These are phyloP conservation scores for Cerrena zonata DNA, from an alignment of 1,284 basidiomycete species.

Conservation along the genomic window DNA sequence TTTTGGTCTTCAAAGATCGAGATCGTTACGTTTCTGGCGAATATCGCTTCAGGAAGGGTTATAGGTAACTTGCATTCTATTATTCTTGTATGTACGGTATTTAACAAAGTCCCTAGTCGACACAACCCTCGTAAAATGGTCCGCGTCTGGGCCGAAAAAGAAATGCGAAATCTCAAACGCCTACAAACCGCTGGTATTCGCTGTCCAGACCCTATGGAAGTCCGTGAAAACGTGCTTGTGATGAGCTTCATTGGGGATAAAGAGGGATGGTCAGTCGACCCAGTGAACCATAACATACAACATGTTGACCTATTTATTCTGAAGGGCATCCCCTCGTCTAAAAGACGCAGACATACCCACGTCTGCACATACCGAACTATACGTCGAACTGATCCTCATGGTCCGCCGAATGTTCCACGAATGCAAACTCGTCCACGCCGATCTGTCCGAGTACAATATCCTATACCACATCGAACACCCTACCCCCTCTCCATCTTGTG, in stretches of 20 bases:
- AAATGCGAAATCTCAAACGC: slow-evolving; percentile 91
- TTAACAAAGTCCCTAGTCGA: slow-evolving; percentile 36
- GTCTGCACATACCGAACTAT: slow-evolving; percentile 56
- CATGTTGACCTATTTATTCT: not conserved
- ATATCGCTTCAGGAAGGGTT: slow-evolving; percentile 89
- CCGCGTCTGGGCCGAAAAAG: slow-evolving; percentile 97
- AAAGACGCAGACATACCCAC: slow-evolving; percentile 77
- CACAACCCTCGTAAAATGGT: slow-evolving; percentile 99
- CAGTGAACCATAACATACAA: not conserved
- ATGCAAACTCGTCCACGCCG: slow-evolving; percentile 94
- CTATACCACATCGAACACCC: slow-evolving; percentile 63
- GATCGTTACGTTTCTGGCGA: slow-evolving; percentile 92
- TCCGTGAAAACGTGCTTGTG: slow-evolving; percentile 93
- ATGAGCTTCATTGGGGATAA: slow-evolving; percentile 88
- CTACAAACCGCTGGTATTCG: slow-evolving; percentile 77
- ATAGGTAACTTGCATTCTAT: slow-evolving; percentile 36
- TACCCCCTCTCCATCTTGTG: not conserved
- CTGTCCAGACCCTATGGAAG: slow-evolving; percentile 86
- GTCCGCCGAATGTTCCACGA: slow-evolving; percentile 83
- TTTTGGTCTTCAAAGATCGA: slow-evolving; percentile 94
- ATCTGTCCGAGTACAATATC: slow-evolving; percentile 98
- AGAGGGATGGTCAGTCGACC: slow-evolving; percentile 74
- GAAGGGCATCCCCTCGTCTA: slow-evolving; percentile 82
- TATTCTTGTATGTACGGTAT: not conserved
- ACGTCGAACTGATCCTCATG: slow-evolving; percentile 75